Evolutionary conservation across 2,329 filamentous ascomycete species (phyloP).

Genomic region (Nigrograna mackinnonii): DNA sequence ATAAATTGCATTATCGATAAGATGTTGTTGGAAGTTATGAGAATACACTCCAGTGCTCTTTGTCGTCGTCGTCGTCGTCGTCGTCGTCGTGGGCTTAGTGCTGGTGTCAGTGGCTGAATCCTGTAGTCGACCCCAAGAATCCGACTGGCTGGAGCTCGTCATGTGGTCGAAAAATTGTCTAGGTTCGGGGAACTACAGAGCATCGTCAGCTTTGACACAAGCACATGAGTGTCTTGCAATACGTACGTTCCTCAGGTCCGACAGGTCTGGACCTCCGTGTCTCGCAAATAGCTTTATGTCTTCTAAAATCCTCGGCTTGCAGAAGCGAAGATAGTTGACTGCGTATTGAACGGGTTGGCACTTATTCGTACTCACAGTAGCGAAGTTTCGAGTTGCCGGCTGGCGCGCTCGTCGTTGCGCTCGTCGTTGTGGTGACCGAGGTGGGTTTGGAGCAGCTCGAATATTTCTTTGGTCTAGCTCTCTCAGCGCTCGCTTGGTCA

Average conservation of each 20-base stretch:
- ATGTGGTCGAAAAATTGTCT: neutral
- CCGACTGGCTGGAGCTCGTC: neutral
- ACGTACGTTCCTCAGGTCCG: neutral
- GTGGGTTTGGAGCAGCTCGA: neutral
- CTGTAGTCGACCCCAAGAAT: no score
- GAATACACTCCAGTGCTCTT: neutral
- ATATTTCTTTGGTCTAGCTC: neutral
- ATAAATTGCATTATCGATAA: neutral
- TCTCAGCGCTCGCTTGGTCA: neutral
- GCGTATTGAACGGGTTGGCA: neutral
- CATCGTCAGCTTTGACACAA: neutral
- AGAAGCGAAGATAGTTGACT: neutral
- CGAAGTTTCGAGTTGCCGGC: neutral
- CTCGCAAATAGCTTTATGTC: neutral
- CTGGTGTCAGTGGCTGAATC: no score
- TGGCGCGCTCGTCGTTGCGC: no score
- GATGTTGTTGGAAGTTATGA: neutral
- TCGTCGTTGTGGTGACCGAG: neutral
- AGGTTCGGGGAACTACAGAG: neutral
- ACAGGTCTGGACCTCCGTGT: neutral
- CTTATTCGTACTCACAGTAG: neutral
- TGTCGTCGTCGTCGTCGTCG: neutral
- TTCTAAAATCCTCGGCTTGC: neutral
- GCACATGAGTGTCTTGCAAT: neutral
- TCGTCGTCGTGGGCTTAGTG: neutral